Percentiles rank a stretch among this genome's conserved stretches.
Evolutionary conservation across 75 land plant species (phyloP).

Genomic region (Cryptomeria japonica): DNA sequence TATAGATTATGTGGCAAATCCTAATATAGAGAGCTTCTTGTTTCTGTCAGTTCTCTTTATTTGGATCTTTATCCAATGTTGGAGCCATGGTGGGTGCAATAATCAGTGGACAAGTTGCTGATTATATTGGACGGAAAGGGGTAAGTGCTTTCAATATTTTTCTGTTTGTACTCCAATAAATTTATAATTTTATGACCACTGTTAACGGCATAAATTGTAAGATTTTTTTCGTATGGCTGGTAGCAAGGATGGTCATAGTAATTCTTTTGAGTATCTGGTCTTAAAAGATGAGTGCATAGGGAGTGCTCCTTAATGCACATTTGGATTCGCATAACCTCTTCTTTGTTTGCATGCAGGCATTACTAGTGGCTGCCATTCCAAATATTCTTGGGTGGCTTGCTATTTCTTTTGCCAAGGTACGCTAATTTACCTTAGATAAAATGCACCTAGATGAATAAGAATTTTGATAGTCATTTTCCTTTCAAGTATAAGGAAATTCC

Average conservation of each 20-base stretch:
- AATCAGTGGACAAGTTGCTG: slow-evolving; percentile 85
- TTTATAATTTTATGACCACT: neutral
- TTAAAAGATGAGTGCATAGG: neutral
- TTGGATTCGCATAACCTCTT: neutral
- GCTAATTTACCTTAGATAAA: neutral
- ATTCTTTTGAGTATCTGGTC: neutral
- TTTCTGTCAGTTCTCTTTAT: slow-evolving; percentile 59
- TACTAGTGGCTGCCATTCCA: neutral
- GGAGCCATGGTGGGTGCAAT: slow-evolving; percentile 97
- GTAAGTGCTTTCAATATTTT: slow-evolving; percentile 32
- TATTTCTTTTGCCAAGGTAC: slow-evolving; percentile 64
- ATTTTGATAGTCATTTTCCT: slow-evolving; percentile 2
- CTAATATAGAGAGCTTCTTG: neutral
- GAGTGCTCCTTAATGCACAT: neutral
- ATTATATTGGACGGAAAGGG: slow-evolving; percentile 89
- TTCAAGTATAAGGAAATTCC: neutral
- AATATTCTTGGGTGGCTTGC: slow-evolving; percentile 62
- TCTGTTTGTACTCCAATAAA: neutral
- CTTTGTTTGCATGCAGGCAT: slow-evolving; percentile 7
- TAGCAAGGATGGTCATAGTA: neutral
- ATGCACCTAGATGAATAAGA: neutral
- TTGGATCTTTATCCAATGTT: slow-evolving; percentile 84
- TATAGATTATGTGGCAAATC: neutral
- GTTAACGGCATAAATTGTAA: neutral
- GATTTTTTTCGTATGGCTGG: neutral